Evolutionary conservation across 108 stramenopile species (phyloP), one percentile per base, ranked within the genome.

Genomic region (Pelagomonas calceolata): DNA sequence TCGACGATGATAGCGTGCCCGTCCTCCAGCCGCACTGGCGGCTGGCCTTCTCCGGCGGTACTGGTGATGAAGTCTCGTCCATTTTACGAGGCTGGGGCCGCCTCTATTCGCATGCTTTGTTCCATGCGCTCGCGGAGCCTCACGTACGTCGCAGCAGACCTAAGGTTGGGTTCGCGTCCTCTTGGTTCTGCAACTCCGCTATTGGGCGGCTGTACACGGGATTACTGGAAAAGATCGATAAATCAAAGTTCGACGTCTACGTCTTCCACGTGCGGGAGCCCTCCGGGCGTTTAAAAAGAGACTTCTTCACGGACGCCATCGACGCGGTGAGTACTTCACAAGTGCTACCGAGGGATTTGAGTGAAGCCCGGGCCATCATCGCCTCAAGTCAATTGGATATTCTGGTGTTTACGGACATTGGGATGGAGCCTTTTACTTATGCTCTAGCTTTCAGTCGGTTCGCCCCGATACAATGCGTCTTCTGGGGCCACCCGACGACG

Each of bases 401-500:
- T 35, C 68, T 73, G 10, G 35, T 73, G n/a, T 73, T 68, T 39
- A 37, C 35, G 31, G 73, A 73, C 63, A 32, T 73, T 21, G 67
- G 67, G 12, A 67, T 73, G 66, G 73, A 73, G 29, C 35, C 73
- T 29, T 30, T 34, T 9, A 67, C 73, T 0, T 39, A 7, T 35
- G 65, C 31, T 26, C 34, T 68, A 4, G 73, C 73, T 5, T 68
- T 60, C 35, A 29, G 37, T 0, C 7, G 68, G 34, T n/a, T n/a
- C 67, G 67, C 66, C 9, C 60, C 21, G 51, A 33, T 66, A 0
- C 73, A 73, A 31, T 29, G 63, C 51, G 65, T 39, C 10, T 69
- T 73, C 51, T 73, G 73, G 73, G 73, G 73, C 66, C 73, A 73
- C 63, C 73, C 73, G 29, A 66, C 66, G 34, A 66, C 66, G 12